These are phyloP conservation scores for Macadamia integrifolia DNA, from an alignment of 164 flowering plant species.

Conservation along the genomic window DNA sequence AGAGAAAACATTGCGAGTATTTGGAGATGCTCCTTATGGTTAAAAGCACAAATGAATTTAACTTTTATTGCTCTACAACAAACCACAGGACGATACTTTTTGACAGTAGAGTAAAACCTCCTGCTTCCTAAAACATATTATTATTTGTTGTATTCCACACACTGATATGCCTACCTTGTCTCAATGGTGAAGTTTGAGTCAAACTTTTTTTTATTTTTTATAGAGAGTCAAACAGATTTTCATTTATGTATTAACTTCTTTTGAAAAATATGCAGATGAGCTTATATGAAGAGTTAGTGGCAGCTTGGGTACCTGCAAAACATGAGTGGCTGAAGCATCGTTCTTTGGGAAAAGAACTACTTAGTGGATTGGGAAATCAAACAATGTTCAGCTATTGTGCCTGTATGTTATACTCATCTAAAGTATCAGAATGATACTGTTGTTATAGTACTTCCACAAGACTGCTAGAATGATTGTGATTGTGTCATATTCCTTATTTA, in stretches of 20 bases:
- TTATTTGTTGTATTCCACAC: neutral
- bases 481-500: too few species aligned
- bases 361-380: constrained; percentile 64
- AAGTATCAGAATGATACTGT: neutral
- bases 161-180: neutral
- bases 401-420: constrained; percentile 46
- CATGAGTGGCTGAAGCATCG: constrained; percentile 83
- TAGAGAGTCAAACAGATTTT: neutral
- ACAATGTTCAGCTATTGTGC: constrained; percentile 93
- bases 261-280: constrained; percentile 63
- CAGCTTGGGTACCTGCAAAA: constrained; percentile 98
- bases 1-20: neutral
- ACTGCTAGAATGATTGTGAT: too few species aligned
- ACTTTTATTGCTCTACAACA: neutral
- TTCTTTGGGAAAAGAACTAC: constrained; percentile 71
- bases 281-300: constrained; percentile 94
- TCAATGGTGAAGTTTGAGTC: neutral
- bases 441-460: neutral
- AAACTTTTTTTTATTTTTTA: neutral
- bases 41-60: neutral
- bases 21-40: neutral
- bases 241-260: constrained; percentile 8
- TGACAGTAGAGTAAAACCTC: neutral
- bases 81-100: neutral
- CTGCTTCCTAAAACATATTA: neutral